Conservation (phyloP, 371 early-diverging fungal genomes). For the Nematocida minor region DNA sequence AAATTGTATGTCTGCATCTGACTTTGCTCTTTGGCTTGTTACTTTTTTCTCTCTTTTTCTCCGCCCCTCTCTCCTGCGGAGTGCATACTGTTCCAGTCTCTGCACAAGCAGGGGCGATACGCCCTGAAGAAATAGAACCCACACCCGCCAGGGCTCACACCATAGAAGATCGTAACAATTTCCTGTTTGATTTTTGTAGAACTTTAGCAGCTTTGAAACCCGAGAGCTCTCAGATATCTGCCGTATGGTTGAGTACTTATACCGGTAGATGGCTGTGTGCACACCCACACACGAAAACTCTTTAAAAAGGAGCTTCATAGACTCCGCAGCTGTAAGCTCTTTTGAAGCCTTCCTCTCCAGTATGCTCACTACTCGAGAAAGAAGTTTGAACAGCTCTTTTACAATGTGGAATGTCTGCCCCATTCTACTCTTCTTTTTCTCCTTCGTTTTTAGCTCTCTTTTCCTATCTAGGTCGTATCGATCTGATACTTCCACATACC, state of each 20-base stretch:
- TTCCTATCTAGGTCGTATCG: conserved; percentile 93
- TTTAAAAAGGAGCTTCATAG: conserved; percentile 90
- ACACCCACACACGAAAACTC: conserved; percentile 96
- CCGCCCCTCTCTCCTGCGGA: neutral
- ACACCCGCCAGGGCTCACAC: conserved; percentile 97
- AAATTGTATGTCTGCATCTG: conserved; percentile 87
- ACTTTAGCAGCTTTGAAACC: conserved; percentile 1
- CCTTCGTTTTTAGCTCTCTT: conserved; percentile 94
- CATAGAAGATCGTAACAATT: conserved; percentile 94
- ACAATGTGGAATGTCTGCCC: conserved; percentile 88
- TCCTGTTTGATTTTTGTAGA: conserved; percentile 73
- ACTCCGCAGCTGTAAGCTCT: conserved; percentile 80
- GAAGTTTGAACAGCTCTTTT: conserved; percentile 88
- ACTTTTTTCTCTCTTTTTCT: conserved; percentile 22
- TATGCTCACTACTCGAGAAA: conserved; percentile 88
- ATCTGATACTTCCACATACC: conserved; percentile 89
- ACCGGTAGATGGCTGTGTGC: conserved; percentile 96
- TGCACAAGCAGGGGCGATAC: conserved; percentile 88
- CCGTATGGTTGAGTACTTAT: conserved; percentile 93
- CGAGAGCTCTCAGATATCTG: conserved; percentile 79
- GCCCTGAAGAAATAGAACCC: conserved; percentile 95
- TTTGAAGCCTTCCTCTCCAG: conserved; percentile 90
- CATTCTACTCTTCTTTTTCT: conserved; percentile 93
- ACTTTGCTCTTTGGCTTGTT: conserved; percentile 88
- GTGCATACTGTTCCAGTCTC: conserved; percentile 73